Percentiles rank a stretch among this genome's conserved stretches.
phyloP scores from a whole-genome alignment of 2,329 filamentous ascomycete genomes.

The Whalleya microplaca region DNA sequence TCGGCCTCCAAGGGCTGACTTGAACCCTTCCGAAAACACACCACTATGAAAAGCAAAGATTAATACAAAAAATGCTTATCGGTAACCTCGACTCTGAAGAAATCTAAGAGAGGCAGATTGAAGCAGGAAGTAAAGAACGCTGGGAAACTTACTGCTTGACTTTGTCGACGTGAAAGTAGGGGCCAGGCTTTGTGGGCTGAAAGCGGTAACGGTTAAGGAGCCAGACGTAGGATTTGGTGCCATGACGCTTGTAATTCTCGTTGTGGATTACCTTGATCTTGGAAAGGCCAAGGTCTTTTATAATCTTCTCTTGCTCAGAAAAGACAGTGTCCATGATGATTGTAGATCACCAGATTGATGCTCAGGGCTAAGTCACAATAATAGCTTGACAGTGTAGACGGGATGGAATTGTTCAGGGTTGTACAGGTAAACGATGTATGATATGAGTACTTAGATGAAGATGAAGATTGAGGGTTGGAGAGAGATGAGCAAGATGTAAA shows the following conservation, averaged over 20 bases:
- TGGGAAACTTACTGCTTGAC: slow-evolving; percentile 39
- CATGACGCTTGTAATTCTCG: slow-evolving; percentile 60
- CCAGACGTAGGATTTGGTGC: slow-evolving; percentile 66
- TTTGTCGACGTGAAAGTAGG: slow-evolving; percentile 57
- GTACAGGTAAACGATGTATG: slow-evolving; percentile 1
- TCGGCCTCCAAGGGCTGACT: slow-evolving; percentile 52
- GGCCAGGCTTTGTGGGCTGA: slow-evolving; percentile 63
- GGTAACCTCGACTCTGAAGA: background rate
- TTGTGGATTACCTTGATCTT: slow-evolving; percentile 60
- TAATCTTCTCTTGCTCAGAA: slow-evolving; percentile 40
- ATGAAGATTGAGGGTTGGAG: slow-evolving; percentile 1
- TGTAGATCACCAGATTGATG: background rate
- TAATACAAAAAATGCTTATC: background rate
- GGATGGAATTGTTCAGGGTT: slow-evolving; percentile 13
- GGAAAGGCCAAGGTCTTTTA: slow-evolving; percentile 40
- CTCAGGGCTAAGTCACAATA: background rate
- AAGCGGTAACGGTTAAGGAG: slow-evolving; percentile 66
- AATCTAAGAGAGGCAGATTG: background rate
- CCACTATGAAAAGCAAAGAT: slow-evolving; percentile 29
- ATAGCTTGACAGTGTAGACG: background rate
- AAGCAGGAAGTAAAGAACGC: background rate
- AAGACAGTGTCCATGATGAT: slow-evolving; percentile 41
- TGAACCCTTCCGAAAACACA: slow-evolving; percentile 45
- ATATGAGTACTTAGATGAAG: background rate
- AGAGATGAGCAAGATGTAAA: background rate